These are phyloP conservation scores for Lactifluus echinatus DNA, from an alignment of 768 basidiomycete genomes.

Conservation along the genomic window DNA sequence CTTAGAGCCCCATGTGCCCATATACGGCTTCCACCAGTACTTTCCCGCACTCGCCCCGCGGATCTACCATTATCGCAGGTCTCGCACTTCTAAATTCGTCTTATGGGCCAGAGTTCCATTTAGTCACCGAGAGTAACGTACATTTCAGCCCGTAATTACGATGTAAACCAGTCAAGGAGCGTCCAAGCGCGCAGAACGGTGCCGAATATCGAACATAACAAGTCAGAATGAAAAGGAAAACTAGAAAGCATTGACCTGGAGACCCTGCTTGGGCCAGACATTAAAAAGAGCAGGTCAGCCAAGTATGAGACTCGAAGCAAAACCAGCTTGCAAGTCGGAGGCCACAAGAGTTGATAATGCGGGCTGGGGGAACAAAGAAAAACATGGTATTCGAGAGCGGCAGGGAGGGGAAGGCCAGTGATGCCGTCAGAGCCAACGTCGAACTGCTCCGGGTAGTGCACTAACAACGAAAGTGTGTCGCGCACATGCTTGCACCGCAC, in stretches of 20 bases:
- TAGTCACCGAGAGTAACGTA: neutral
- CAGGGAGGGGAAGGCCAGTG: neutral
- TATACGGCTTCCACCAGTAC: neutral
- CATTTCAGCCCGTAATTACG: constrained; percentile 5
- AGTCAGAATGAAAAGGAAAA: neutral
- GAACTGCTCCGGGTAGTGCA: constrained; percentile 8
- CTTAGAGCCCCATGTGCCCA: neutral
- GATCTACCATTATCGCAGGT: constrained; percentile 7
- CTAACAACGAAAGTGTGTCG: constrained; percentile 1
- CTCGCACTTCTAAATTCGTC: no score
- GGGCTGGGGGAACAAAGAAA: neutral
- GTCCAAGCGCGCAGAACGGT: neutral
- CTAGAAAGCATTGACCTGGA: neutral
- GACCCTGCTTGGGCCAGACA: neutral
- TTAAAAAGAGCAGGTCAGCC: neutral
- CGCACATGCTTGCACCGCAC: constrained; percentile 1
- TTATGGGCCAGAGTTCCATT: no score
- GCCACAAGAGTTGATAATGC: neutral
- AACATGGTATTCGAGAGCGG: neutral
- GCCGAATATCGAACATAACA: neutral
- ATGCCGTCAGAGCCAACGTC: constrained; percentile 11
- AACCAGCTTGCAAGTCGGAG: neutral
- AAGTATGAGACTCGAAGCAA: neutral
- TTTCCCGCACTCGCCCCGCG: neutral
- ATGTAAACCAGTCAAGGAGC: neutral